A percentile compares a stretch with the other conserved stretches of the same genome.
These are phyloP conservation scores for Epichloe sylvatica DNA, from an alignment of 2,329 filamentous ascomycete species.

Conservation along the genomic window DNA sequence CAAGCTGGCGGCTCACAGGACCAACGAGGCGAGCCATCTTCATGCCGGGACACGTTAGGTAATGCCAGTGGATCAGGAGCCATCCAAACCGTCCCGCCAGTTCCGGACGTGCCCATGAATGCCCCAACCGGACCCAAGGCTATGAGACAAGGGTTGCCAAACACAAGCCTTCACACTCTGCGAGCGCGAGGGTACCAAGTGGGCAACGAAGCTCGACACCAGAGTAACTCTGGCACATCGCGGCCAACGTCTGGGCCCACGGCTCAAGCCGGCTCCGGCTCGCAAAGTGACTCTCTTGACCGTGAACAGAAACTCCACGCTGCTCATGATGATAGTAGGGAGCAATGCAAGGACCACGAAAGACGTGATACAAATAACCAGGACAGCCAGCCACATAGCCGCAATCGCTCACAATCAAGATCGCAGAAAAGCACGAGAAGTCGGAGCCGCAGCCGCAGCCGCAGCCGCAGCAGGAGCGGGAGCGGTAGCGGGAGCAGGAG, in stretches of 20 bases:
- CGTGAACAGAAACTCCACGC: slow-evolving; percentile 23
- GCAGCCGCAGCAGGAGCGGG: slow-evolving; percentile 10
- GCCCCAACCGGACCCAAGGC: slow-evolving; percentile 90
- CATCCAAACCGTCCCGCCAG: slow-evolving; percentile 20
- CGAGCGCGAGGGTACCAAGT: slow-evolving; percentile 39
- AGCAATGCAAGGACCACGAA: slow-evolving; percentile 15
- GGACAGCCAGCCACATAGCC: slow-evolving; percentile 9
- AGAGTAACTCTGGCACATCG: slow-evolving; percentile 7
- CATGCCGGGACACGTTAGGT: slow-evolving; percentile 18
- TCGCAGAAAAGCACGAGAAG: slow-evolving; percentile 21
- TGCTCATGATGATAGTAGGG: slow-evolving; percentile 16
- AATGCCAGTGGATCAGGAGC: slow-evolving; percentile 14
- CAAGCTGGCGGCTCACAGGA: slow-evolving; percentile 9
- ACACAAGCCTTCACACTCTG: slow-evolving; percentile 59
- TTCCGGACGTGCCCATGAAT: slow-evolving; percentile 40
- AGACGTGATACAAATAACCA: slow-evolving; percentile 12
- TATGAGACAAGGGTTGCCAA: slow-evolving; percentile 78
- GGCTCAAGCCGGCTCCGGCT: slow-evolving; percentile 12
- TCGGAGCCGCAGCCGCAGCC: slow-evolving; percentile 13
- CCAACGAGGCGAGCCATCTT: slow-evolving; percentile 11
- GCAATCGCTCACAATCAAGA: slow-evolving; percentile 18
- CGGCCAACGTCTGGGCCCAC: slow-evolving; percentile 5
- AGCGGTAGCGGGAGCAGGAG: no score
- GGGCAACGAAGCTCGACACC: slow-evolving; percentile 26
- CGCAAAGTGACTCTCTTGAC: slow-evolving; percentile 35